Conservation (phyloP, 192 early-diverging fungal species). For the Coemansia sp. region DNA sequence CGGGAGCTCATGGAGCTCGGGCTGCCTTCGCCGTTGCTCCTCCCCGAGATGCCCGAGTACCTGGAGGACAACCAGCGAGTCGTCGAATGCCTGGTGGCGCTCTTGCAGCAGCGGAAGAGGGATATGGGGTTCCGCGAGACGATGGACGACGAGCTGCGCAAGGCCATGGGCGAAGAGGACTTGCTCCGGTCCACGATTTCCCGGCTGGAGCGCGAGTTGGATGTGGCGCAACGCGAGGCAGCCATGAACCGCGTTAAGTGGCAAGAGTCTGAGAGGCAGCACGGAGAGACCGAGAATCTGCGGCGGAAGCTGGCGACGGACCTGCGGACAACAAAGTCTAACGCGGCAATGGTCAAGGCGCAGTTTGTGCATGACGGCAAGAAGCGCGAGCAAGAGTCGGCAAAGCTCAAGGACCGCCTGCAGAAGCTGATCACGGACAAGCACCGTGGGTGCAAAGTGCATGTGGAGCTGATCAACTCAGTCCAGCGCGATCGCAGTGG, state of each 20-base stretch:
- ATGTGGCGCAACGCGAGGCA: conserved; percentile 35
- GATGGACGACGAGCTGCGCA: conserved; percentile 42
- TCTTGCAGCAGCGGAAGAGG: conserved; percentile 27
- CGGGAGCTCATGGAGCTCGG: conserved; percentile 49
- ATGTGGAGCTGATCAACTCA: conserved; percentile 34
- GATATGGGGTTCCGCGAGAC: conserved; percentile 42
- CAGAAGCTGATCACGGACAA: conserved; percentile 50
- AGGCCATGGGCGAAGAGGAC: conserved; percentile 50
- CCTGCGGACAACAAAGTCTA: conserved; percentile 31
- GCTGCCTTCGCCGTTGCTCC: conserved; percentile 41
- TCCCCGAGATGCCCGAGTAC: conserved; percentile 36
- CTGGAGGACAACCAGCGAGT: conserved; percentile 48
- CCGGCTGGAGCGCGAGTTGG: conserved; percentile 42
- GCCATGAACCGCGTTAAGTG: conserved; percentile 21
- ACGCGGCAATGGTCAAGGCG: conserved; percentile 22
- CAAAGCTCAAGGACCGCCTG: conserved; percentile 40
- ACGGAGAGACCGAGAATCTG: conserved; percentile 14
- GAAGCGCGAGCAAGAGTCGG: conserved; percentile 46
- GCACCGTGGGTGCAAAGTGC: conserved; percentile 23
- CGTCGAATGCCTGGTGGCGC: conserved; percentile 34
- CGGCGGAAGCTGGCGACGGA: conserved; percentile 26
- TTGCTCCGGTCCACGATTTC: conserved; percentile 18
- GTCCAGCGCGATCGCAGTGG: conserved; percentile 26
- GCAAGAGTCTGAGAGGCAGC: conserved; percentile 28
- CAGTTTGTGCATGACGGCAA: conserved; percentile 47